phyloP scores from a whole-genome alignment of 2,329 filamentous ascomycete genomes.

The Dothideomycetidae sp. region DNA sequence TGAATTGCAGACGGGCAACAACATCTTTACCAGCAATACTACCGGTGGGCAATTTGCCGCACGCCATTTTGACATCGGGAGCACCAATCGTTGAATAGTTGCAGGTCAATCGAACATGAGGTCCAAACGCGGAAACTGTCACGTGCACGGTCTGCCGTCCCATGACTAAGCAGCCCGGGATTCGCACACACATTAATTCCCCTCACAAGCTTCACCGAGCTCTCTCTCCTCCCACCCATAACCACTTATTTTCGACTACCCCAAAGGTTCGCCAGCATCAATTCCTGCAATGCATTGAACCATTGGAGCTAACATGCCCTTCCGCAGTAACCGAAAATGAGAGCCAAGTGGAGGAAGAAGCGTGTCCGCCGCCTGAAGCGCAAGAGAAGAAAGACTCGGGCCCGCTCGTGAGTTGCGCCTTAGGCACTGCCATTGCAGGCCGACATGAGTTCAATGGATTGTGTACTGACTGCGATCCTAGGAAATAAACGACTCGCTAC shows the following conservation, averaged over 20 bases:
- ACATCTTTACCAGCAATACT: too few relatives aligned
- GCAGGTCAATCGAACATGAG: too few relatives aligned
- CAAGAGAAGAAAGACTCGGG: conserved; percentile 99
- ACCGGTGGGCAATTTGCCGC: too few relatives aligned
- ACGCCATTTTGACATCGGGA: too few relatives aligned
- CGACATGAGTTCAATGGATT: neutral
- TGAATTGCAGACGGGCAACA: too few relatives aligned
- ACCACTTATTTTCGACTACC: conserved; percentile 30
- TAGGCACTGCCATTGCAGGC: conserved; percentile 1
- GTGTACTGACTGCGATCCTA: conserved; percentile 15
- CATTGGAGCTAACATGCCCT: conserved; percentile 1
- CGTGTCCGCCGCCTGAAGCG: conserved; percentile 96
- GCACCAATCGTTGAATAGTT: too few relatives aligned
- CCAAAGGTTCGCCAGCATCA: conserved; percentile 22
- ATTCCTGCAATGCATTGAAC: conserved; percentile 4
- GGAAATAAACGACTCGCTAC: conserved; percentile 35
- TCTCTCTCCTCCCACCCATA: conserved; percentile 23
- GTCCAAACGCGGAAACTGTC: too few relatives aligned
- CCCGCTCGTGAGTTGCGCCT: conserved; percentile 62
- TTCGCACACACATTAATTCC: conserved; percentile 14
- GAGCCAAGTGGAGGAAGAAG: conserved; percentile 99
- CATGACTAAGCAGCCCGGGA: neutral
- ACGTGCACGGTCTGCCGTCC: too few relatives aligned
- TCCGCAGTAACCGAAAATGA: conserved; percentile 42
- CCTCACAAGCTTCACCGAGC: conserved; percentile 11